Conservation (phyloP, 257 asterid species). For the Scutellaria galericulata region DNA sequence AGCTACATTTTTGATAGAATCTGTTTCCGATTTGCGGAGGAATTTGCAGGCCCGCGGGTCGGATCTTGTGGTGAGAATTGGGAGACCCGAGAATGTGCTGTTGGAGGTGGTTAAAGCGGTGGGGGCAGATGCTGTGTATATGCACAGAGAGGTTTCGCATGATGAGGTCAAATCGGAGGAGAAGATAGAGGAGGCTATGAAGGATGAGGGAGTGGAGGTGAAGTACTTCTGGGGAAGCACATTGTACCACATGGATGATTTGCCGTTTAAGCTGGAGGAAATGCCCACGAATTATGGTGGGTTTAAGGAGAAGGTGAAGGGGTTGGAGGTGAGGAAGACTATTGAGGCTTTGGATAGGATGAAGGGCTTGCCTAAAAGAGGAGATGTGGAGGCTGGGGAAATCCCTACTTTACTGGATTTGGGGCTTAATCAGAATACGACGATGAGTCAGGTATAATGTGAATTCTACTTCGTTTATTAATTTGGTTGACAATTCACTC, state of each 20-base stretch:
- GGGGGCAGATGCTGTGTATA: constrained; percentile 93
- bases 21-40: constrained; percentile 71
- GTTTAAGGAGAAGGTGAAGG: constrained; percentile 78
- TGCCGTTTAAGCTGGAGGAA: constrained; percentile 78
- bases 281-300: constrained; percentile 94
- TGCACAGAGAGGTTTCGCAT: constrained; percentile 79
- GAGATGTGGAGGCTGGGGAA: constrained; percentile 90
- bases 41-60: constrained; percentile 82
- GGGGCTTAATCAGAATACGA: constrained; percentile 79
- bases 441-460: constrained; percentile 61
- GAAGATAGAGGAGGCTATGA: constrained; percentile 77
- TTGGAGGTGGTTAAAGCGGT: constrained; percentile 80
- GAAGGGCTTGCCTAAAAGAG: constrained; percentile 81
- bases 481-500: background rate
- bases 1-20: constrained; percentile 77
- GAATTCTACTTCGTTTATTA: constrained; percentile 17
- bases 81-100: constrained; percentile 83
- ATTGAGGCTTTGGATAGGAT: constrained; percentile 78
- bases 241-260: constrained; percentile 89
- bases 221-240: constrained; percentile 99
- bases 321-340: constrained; percentile 83
- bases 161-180: constrained; percentile 91
- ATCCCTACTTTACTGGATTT: constrained; percentile 85
- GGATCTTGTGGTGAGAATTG: constrained; percentile 86
- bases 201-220: constrained; percentile 89